Evolutionary conservation across 495 filamentous ascomycete genomes (phyloP).

Genomic region (Penicillium cataractarum): DNA sequence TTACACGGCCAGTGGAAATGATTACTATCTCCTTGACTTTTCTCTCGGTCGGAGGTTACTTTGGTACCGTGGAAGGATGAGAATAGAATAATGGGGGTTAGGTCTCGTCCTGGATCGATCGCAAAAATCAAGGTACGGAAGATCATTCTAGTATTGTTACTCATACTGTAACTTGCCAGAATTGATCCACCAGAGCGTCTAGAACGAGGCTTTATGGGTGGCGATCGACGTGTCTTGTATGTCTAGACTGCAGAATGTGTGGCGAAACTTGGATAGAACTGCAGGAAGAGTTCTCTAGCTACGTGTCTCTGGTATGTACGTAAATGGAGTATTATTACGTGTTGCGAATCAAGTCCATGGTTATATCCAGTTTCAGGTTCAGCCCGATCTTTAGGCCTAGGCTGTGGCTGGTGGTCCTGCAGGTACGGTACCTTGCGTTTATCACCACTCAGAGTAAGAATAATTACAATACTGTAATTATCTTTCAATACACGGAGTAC

Average conservation of each 20-base stretch:
- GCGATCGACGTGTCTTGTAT: neutral
- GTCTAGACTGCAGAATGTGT: neutral
- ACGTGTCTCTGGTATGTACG: conserved; percentile 1
- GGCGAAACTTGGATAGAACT: neutral
- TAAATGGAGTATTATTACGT: neutral
- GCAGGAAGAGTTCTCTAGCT: neutral
- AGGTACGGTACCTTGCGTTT: neutral
- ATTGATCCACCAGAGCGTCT: neutral
- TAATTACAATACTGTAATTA: neutral
- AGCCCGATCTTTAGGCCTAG: neutral
- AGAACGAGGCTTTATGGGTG: neutral
- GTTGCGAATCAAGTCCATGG: neutral
- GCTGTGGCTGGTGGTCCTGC: neutral
- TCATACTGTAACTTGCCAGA: neutral
- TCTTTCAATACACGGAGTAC: conserved; percentile 7
- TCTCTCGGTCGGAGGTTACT: neutral
- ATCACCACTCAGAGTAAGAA: neutral
- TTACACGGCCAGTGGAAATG: neutral
- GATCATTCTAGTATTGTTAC: no score
- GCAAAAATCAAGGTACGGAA: no score
- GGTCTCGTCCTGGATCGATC: neutral
- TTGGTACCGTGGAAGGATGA: no score
- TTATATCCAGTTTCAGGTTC: neutral
- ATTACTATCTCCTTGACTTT: neutral
- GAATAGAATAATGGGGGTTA: neutral